These are phyloP conservation scores for Kalaharituber pfeilii DNA, from an alignment of 2,329 filamentous ascomycete species.

Conservation along the genomic window DNA sequence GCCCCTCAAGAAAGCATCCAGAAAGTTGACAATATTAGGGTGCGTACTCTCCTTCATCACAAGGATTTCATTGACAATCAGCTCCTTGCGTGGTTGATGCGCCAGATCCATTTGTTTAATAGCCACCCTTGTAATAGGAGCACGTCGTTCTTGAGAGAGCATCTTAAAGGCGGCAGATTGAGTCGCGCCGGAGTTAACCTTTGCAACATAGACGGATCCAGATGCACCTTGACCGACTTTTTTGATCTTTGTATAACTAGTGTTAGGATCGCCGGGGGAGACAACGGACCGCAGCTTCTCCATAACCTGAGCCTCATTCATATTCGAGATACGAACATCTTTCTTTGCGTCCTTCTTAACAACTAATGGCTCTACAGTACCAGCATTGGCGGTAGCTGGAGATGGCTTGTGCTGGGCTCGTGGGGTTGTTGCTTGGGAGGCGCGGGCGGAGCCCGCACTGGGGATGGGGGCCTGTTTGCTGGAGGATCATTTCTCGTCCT, in stretches of 20 bases:
- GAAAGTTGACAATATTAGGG: slow-evolving; percentile 95
- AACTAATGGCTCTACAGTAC: slow-evolving; percentile 56
- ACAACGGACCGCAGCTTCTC: slow-evolving; percentile 84
- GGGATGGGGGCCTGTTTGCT: slow-evolving; percentile 25
- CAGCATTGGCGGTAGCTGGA: background rate
- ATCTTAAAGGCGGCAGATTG: slow-evolving; percentile 64
- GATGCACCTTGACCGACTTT: slow-evolving; percentile 98
- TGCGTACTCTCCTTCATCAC: slow-evolving; percentile 99
- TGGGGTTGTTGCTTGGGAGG: slow-evolving; percentile 30
- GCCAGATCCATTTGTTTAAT: slow-evolving; percentile 99
- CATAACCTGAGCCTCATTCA: slow-evolving; percentile 97
- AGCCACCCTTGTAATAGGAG: slow-evolving; percentile 71
- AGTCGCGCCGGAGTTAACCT: slow-evolving; percentile 74
- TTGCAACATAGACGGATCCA: slow-evolving; percentile 92
- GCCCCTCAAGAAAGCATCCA: slow-evolving; percentile 91
- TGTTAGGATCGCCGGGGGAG: slow-evolving; percentile 81
- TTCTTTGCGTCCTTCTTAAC: slow-evolving; percentile 80
- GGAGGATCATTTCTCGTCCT: slow-evolving; percentile 31
- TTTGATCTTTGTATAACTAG: slow-evolving; percentile 98
- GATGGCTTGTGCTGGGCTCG: slow-evolving; percentile 5
- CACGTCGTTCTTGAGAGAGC: slow-evolving; percentile 50
- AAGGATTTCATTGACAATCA: slow-evolving; percentile 99
- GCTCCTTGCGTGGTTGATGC: slow-evolving; percentile 88
- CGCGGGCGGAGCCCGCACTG: slow-evolving; percentile 36
- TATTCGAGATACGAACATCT: slow-evolving; percentile 79